Evolutionary conservation across 345 rosid genomes (phyloP), one percentile per base, ranked within the genome.

Genomic region (Citrus mangshanensis): DNA sequence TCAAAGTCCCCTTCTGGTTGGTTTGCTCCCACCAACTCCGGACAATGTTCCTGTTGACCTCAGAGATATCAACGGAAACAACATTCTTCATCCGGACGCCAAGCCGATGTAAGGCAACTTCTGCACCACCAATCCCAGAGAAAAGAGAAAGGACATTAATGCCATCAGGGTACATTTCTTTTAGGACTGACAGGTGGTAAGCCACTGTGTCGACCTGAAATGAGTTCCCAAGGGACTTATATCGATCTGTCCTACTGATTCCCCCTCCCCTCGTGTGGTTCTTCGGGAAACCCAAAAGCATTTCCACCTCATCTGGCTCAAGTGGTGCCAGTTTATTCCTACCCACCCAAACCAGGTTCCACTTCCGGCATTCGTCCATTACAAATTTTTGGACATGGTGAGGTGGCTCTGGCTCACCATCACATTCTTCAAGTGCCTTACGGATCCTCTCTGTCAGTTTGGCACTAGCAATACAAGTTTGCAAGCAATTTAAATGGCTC

Each of bases 221-320:
- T 21, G 99, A 96, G 85, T 96, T 95, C 60, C 99, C 97, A 1
- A 95, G 93, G 0, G 99, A 93, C 78, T 90, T 95, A 72, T 88
- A 90, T 76, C 99, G 86, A 7, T 92, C 97, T 0, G 97, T 92
- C 81, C 95, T 86, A 69, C 94, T 90, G 13, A 90, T 89, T 34
- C 99, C 98, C n/a, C 98, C 98, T 27, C 99, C 97, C 75, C 99
- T 87, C 0, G 98, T 95, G 85, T 95, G 99, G 70, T 94, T 93
- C 76, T 38, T 91, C 1, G 99, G 99, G 78, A 94, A 96, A 0
- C 99, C 98, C 63, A 96, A 63, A 73, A 96, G 94, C 90, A 88
- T 88, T 77, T 95, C 99, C 28, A 91, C 93, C 68, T 96, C 99
- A 78, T 96, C 98, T 12, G 95, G 90, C 69, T 94, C 98, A 16